Evolutionary conservation across 495 filamentous ascomycete species (phyloP).

Genomic region (Penicillium angulare): DNA sequence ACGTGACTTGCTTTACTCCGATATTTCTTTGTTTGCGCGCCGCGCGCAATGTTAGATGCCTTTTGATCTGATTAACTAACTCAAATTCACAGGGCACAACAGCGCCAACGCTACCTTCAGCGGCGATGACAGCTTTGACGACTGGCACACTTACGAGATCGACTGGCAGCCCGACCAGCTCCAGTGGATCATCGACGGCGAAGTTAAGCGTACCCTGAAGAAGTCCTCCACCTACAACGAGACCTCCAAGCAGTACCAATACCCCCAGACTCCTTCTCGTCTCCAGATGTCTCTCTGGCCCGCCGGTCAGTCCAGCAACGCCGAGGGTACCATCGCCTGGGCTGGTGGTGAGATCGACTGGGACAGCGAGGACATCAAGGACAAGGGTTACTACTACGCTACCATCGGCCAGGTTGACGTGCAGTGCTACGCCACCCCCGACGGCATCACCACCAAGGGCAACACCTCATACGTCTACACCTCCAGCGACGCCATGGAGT

Average conservation of each 20-base stretch:
- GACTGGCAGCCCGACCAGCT: conserved; percentile 86
- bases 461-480: conserved; percentile 75
- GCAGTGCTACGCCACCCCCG: conserved; percentile 76
- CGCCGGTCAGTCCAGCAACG: conserved; percentile 76
- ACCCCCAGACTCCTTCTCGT: conserved; percentile 90
- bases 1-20: conserved; percentile 35
- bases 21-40: no score
- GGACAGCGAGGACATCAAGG: conserved; percentile 76
- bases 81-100: conserved; percentile 59
- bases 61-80: conserved; percentile 5
- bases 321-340: conserved; percentile 84
- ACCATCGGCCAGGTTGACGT: conserved; percentile 74
- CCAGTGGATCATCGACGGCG: conserved; percentile 82
- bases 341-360: conserved; percentile 88
- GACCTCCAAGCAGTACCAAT: conserved; percentile 78
- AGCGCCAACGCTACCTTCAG: conserved; percentile 63
- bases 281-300: conserved; percentile 97
- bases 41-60: background rate
- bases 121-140: conserved; percentile 66
- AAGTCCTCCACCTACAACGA: conserved; percentile 79
- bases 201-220: conserved; percentile 68
- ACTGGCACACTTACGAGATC: conserved; percentile 90
- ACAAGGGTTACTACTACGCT: conserved; percentile 86
- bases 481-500: conserved; percentile 61
- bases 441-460: conserved; percentile 58